Evolutionary conservation across 768 basidiomycete species (phyloP).

Genomic region (Paxillus ammoniavirescens): DNA sequence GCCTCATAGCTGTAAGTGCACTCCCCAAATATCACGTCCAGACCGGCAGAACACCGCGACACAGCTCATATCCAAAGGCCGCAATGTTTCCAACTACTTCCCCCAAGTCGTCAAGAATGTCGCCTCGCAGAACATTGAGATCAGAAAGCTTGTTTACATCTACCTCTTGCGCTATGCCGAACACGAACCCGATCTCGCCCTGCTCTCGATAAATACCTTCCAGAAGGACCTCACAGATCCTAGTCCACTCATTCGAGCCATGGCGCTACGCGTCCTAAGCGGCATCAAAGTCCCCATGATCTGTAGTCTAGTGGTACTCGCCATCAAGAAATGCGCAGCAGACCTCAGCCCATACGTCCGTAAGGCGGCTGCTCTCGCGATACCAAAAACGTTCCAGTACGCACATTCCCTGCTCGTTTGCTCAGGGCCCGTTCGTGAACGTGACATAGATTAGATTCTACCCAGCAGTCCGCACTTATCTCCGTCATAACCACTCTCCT

Average conservation of each 20-base stretch:
- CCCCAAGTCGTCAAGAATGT: constrained; percentile 98
- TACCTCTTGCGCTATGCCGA: constrained; percentile 94
- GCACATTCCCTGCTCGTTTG: constrained; percentile 25
- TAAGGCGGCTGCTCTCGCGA: constrained; percentile 87
- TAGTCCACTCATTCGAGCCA: constrained; percentile 92
- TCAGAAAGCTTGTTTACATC: constrained; percentile 96
- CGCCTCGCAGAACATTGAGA: constrained; percentile 87
- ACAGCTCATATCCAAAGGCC: constrained; percentile 89
- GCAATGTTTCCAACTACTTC: constrained; percentile 91
- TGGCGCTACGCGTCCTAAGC: constrained; percentile 91
- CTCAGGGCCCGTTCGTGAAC: background rate
- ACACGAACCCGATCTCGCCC: constrained; percentile 89
- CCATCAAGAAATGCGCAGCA: constrained; percentile 88
- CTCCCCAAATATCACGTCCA: background rate
- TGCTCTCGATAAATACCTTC: constrained; percentile 97
- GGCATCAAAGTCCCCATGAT: constrained; percentile 92
- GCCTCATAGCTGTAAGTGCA: constrained; percentile 81
- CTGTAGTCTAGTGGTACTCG: constrained; percentile 77
- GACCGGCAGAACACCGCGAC: constrained; percentile 1
- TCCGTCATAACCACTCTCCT: constrained; percentile 61
- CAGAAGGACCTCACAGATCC: constrained; percentile 93
- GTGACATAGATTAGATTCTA: constrained; percentile 61
- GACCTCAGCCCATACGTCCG: constrained; percentile 95
- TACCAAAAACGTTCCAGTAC: constrained; percentile 82
- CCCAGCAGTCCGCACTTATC: constrained; percentile 72